A percentile compares a stretch with the other conserved stretches of the same genome.
phyloP scores from a whole-genome alignment of 441 rosid species.

The Hura crepitans region DNA sequence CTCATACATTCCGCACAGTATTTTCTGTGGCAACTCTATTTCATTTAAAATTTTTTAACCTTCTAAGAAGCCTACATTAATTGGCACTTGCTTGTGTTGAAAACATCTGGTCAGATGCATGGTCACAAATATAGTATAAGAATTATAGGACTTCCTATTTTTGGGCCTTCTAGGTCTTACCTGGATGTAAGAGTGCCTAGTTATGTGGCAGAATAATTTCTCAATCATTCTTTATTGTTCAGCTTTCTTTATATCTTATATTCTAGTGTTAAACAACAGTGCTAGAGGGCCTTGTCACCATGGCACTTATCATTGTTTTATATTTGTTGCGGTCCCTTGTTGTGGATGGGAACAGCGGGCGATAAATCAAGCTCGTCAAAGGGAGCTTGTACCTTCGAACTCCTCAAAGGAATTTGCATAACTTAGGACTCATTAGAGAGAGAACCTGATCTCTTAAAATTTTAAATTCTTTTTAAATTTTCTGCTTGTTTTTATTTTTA shows the following conservation, averaged over 20 bases:
- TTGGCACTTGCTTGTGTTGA: neutral
- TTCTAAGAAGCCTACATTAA: neutral
- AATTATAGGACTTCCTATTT: neutral
- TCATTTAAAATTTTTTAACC: neutral
- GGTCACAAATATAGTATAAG: neutral
- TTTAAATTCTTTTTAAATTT: too few species aligned
- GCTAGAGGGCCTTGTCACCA: neutral
- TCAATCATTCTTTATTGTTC: neutral
- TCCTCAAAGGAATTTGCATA: too few species aligned
- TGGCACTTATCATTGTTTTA: neutral
- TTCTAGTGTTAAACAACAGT: conserved; percentile 1
- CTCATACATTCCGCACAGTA: neutral
- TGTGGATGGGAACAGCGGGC: too few species aligned
- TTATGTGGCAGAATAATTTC: neutral
- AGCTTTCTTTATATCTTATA: neutral
- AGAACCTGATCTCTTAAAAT: too few species aligned
- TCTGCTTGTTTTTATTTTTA: too few species aligned
- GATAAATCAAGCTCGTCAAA: too few species aligned
- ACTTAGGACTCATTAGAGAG: too few species aligned
- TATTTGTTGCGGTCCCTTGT: too few species aligned
- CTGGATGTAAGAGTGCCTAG: neutral
- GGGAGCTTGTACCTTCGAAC: too few species aligned
- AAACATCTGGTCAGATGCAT: neutral
- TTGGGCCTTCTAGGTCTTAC: neutral
- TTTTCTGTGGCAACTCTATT: neutral